phyloP scores from a whole-genome alignment of 176 grass and related monocot species.

The Aegilops longissima region DNA sequence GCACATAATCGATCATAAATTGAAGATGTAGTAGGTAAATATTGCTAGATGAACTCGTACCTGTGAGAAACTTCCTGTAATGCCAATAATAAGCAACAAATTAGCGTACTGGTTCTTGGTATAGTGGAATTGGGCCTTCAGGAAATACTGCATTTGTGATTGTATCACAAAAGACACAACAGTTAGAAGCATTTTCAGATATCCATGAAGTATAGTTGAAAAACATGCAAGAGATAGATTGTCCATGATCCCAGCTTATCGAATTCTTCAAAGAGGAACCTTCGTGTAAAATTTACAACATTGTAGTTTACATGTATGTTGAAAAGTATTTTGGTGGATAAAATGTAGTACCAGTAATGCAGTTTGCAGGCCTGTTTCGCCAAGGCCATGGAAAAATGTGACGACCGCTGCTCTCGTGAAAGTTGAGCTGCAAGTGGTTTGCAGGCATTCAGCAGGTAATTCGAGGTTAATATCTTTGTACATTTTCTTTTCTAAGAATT shows the following conservation, averaged over 20 bases:
- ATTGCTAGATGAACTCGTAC: constrained; percentile 33
- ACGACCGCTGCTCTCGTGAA: constrained; percentile 54
- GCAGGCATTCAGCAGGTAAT: constrained; percentile 17
- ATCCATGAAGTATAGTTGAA: neutral
- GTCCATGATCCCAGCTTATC: neutral
- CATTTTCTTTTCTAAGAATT: neutral
- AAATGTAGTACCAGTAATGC: constrained; percentile 60
- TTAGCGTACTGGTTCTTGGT: constrained; percentile 88
- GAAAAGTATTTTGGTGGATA: neutral
- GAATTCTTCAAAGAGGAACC: constrained; percentile 1
- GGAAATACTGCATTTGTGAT: constrained; percentile 66
- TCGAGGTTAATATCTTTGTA: neutral
- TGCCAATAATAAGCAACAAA: constrained; percentile 67
- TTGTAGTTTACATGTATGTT: neutral
- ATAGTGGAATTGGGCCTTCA: constrained; percentile 93
- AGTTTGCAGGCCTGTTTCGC: constrained; percentile 56
- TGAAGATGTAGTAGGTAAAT: neutral
- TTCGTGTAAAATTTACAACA: neutral
- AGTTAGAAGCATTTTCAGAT: neutral
- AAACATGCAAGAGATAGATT: neutral
- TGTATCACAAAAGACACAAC: neutral
- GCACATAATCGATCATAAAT: neutral
- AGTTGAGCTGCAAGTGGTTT: constrained; percentile 53
- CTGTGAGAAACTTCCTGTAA: constrained; percentile 73
- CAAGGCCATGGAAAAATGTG: constrained; percentile 64